Evolutionary conservation across 2,329 filamentous ascomycete species (phyloP).

Genomic region (Trichoderma aggressivum): DNA sequence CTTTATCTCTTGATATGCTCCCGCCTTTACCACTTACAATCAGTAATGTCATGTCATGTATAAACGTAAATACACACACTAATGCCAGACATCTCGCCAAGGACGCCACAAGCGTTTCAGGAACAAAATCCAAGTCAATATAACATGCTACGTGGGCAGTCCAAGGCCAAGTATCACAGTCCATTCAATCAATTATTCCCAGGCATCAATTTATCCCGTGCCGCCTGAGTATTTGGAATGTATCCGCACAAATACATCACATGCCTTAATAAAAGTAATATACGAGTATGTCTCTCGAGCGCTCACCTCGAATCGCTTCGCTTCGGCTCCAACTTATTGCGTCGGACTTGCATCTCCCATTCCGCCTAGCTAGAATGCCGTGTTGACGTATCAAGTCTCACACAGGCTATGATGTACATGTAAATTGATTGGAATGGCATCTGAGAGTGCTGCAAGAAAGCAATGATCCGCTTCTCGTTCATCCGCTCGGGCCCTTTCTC

Average conservation of each 20-base stretch:
- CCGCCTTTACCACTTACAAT: neutral
- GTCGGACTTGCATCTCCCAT: neutral
- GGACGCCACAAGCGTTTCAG: neutral
- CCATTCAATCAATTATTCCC: neutral
- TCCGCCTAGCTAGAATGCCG: neutral
- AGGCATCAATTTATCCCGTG: neutral
- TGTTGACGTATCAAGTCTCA: neutral
- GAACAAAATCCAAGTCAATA: neutral
- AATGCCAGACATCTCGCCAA: neutral
- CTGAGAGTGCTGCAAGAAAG: no score
- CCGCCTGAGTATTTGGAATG: neutral
- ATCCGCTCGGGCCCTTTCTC: neutral
- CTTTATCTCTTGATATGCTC: neutral
- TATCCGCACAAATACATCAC: neutral
- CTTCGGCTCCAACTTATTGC: neutral
- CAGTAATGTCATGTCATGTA: neutral
- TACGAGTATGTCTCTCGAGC: neutral
- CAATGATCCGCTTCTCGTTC: neutral
- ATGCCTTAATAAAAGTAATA: neutral
- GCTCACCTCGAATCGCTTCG: neutral
- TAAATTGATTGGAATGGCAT: neutral
- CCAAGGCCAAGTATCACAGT: neutral
- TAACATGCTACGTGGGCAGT: neutral
- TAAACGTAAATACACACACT: neutral
- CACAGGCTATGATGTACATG: neutral